These are phyloP conservation scores for Chalara sp. DNA, from an alignment of 2,329 filamentous ascomycete genomes.

Conservation along the genomic window DNA sequence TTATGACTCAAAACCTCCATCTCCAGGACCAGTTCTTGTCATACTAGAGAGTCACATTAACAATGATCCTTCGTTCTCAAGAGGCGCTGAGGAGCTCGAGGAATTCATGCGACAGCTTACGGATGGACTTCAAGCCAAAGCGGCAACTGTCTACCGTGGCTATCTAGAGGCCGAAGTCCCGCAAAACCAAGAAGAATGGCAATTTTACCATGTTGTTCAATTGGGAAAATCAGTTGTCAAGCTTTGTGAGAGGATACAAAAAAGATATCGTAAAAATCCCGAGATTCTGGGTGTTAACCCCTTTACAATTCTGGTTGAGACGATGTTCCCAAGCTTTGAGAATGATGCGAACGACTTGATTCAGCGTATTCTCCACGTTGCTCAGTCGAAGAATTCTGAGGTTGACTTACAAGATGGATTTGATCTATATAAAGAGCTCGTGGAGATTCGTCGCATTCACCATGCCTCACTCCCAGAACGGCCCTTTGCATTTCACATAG, in stretches of 20 bases:
- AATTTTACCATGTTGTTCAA: constrained; percentile 84
- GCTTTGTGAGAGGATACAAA: constrained; percentile 81
- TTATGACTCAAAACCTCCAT: constrained; percentile 81
- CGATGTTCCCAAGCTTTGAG: constrained; percentile 84
- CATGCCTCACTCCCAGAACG: constrained; percentile 63
- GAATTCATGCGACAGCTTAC: constrained; percentile 67
- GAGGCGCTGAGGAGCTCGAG: constrained; percentile 61
- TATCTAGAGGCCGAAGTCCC: constrained; percentile 78
- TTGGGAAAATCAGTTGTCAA: constrained; percentile 82
- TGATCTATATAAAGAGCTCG: constrained; percentile 82
- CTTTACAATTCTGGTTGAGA: constrained; percentile 67
- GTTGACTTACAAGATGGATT: constrained; percentile 90
- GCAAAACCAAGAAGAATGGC: constrained; percentile 73
- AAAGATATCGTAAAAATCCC: constrained; percentile 82
- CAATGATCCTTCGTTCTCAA: constrained; percentile 67
- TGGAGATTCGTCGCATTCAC: constrained; percentile 78
- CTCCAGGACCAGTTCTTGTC: constrained; percentile 69
- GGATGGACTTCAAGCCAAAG: constrained; percentile 67
- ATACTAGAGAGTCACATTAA: constrained; percentile 79
- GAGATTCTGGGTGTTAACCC: constrained; percentile 72
- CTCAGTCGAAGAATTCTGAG: constrained; percentile 63
- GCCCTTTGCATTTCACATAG: constrained; percentile 81
- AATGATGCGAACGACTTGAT: constrained; percentile 84
- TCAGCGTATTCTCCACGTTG: constrained; percentile 67
- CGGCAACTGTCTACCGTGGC: constrained; percentile 70